A percentile compares a stretch with the other conserved stretches of the same genome.
Evolutionary conservation across 305 asterid genomes (phyloP).

Genomic region (Ajuga reptans): DNA sequence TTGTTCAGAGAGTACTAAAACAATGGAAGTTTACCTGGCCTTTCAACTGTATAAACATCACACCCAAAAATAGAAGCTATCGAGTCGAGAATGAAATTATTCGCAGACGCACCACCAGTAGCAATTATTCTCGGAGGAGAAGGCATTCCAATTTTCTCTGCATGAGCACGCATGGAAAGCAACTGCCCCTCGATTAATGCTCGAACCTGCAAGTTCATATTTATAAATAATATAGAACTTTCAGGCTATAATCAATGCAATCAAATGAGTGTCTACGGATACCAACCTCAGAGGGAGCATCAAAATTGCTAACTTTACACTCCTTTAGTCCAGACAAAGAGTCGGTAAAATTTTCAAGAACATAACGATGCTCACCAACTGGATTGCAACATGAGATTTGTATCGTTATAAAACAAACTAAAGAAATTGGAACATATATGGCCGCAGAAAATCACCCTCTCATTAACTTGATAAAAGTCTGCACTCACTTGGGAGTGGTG

Average conservation of each 20-base stretch:
- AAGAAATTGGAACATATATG: background rate
- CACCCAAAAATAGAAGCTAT: conserved; percentile 66
- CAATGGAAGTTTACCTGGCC: conserved; percentile 41
- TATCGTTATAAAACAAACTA: background rate
- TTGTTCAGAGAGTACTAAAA: background rate
- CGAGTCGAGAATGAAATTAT: conserved; percentile 37
- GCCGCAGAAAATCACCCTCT: background rate
- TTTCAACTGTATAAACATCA: conserved; percentile 49
- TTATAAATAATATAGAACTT: background rate
- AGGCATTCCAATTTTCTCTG: conserved; percentile 68
- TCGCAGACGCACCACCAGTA: conserved; percentile 77
- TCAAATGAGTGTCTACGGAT: background rate
- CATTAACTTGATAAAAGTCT: background rate
- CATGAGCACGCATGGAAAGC: conserved; percentile 75
- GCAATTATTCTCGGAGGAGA: conserved; percentile 71
- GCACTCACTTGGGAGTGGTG: conserved; percentile 65
- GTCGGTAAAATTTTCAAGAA: conserved; percentile 33
- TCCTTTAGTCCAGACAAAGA: conserved; percentile 32
- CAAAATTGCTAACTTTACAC: conserved; percentile 39
- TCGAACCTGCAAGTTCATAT: conserved; percentile 45
- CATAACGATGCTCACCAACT: conserved; percentile 66
- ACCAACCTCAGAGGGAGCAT: conserved; percentile 66
- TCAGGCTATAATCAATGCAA: background rate
- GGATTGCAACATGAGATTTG: conserved; percentile 11
- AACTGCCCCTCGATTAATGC: conserved; percentile 70